Percentiles rank a stretch among this genome's conserved stretches.
Conservation (phyloP, 768 basidiomycete genomes). For the Mycena vitilis region DNA sequence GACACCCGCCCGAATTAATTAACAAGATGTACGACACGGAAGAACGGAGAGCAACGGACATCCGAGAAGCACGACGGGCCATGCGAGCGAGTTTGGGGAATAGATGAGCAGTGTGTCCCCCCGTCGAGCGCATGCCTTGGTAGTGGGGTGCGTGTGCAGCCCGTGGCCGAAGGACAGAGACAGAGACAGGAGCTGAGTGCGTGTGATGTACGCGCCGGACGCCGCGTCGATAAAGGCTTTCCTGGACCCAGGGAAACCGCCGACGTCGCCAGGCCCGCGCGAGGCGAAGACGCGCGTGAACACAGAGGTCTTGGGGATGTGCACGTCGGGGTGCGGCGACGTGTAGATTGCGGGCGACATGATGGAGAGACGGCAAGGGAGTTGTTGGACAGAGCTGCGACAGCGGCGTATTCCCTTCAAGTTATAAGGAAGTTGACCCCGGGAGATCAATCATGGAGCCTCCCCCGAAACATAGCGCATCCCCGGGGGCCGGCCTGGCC, state of each 20-base stretch:
- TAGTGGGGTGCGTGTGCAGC: constrained; percentile 48
- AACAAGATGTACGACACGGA: neutral
- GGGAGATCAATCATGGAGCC: too few relatives aligned
- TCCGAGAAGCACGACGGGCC: constrained; percentile 59
- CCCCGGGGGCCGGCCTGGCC: too few relatives aligned
- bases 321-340: constrained; percentile 40
- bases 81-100: constrained; percentile 65
- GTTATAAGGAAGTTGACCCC: neutral
- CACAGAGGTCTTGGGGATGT: constrained; percentile 44
- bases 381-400: neutral
- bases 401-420: neutral
- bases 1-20: constrained; percentile 20
- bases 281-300: constrained; percentile 45
- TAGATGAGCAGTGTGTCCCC: constrained; percentile 63
- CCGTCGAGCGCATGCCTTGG: constrained; percentile 40
- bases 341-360: constrained; percentile 45
- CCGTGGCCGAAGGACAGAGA: constrained; percentile 61
- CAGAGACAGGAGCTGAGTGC: constrained; percentile 55
- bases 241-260: constrained; percentile 46
- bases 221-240: constrained; percentile 68
- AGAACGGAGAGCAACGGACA: constrained; percentile 14
- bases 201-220: constrained; percentile 59
- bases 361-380: neutral
- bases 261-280: constrained; percentile 38
- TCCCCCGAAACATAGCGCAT: too few relatives aligned